Percentiles rank a stretch among this genome's conserved stretches.
Conservation (phyloP, 164 flowering plant species). For the Warburgia ugandensis region DNA sequence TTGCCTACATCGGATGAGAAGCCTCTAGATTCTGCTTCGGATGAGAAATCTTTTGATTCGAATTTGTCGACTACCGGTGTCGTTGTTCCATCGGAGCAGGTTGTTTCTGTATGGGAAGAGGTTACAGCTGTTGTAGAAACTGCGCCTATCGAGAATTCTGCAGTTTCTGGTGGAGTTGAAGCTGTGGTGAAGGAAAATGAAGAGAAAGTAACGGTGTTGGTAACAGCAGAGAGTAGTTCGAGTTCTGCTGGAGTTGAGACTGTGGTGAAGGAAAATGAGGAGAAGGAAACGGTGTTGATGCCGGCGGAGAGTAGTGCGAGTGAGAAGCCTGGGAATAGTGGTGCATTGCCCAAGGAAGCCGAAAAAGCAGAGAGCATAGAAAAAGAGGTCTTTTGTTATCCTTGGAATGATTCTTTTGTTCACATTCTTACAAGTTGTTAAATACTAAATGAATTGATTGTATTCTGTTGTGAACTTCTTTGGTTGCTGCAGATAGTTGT, state of each 20-base stretch:
- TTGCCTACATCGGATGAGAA: no score
- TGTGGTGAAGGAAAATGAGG: no score
- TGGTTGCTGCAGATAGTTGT: background rate
- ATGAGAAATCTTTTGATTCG: no score
- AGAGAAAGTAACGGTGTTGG: slow-evolving; percentile 5
- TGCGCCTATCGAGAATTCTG: slow-evolving; percentile 2
- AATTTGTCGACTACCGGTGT: no score
- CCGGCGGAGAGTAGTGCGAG: slow-evolving; percentile 2
- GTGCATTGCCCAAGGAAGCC: slow-evolving; percentile 9
- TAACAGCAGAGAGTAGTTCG: no score
- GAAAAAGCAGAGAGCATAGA: slow-evolving; percentile 21
- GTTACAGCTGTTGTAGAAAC: background rate
- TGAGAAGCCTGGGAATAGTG: slow-evolving; percentile 12
- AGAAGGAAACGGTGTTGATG: no score
- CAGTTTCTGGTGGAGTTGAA: slow-evolving; percentile 10
- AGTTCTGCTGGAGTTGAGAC: no score
- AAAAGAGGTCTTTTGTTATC: no score
- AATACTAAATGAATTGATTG: background rate
- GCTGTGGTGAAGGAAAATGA: slow-evolving; percentile 4
- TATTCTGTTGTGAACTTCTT: background rate
- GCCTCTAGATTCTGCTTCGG: no score
- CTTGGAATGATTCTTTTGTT: no score
- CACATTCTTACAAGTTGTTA: background rate
- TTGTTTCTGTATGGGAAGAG: slow-evolving; percentile 6
- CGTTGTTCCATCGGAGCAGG: no score